phyloP scores from a whole-genome alignment of 164 flowering plant genomes.

The Dillenia suffruticosa region DNA sequence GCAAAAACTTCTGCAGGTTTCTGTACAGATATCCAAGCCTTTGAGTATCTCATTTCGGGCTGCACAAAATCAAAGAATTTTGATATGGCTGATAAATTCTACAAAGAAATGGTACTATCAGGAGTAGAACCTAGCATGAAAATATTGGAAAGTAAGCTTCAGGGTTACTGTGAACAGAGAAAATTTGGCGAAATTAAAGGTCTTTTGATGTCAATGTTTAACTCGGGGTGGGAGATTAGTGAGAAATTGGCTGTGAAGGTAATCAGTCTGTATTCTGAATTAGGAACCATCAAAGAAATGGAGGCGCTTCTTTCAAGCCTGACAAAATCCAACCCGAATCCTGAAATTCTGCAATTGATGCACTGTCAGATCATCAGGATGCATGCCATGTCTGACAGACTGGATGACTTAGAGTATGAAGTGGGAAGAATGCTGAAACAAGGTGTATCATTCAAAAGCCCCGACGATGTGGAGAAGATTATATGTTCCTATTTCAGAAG shows the following conservation, averaged over 20 bases:
- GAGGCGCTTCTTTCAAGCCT: slow-evolving; percentile 33
- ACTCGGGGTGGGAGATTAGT: slow-evolving; percentile 22
- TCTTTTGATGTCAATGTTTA: slow-evolving; percentile 22
- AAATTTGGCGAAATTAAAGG: slow-evolving; percentile 16
- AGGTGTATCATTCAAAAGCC: slow-evolving; percentile 28
- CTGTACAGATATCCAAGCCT: slow-evolving; percentile 26
- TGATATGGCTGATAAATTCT: slow-evolving; percentile 31
- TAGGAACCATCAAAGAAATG: slow-evolving; percentile 30
- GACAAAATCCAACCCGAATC: slow-evolving; percentile 9
- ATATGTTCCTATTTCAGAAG: slow-evolving; percentile 43
- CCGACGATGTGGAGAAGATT: slow-evolving; percentile 41
- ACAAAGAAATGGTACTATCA: slow-evolving; percentile 31
- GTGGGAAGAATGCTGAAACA: slow-evolving; percentile 50
- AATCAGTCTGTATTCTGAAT: slow-evolving; percentile 20
- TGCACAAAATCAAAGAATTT: slow-evolving; percentile 27
- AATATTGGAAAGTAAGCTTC: slow-evolving; percentile 32
- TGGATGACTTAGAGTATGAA: slow-evolving; percentile 46
- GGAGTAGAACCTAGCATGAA: slow-evolving; percentile 26
- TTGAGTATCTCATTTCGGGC: slow-evolving; percentile 35
- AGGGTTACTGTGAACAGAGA: slow-evolving; percentile 27
- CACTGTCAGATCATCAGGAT: slow-evolving; percentile 35
- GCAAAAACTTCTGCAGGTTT: slow-evolving; percentile 37
- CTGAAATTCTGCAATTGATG: slow-evolving; percentile 20
- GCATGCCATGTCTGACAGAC: slow-evolving; percentile 35
- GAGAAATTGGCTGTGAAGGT: slow-evolving; percentile 21